phyloP scores from a whole-genome alignment of 176 grass and related monocot species.

The Aegilops sharonensis region DNA sequence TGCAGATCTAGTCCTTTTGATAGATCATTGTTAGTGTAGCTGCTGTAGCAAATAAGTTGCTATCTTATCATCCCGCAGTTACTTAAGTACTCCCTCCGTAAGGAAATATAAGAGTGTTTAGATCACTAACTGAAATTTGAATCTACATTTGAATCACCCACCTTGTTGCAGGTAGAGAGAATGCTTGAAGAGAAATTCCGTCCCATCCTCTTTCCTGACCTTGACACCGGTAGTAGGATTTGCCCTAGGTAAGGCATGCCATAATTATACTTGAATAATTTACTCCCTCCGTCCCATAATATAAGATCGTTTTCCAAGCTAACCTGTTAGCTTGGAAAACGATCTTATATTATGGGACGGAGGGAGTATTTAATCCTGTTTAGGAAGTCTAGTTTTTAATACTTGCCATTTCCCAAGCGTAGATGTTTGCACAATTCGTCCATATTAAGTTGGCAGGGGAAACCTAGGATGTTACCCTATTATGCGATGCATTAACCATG shows the following conservation, averaged over 20 bases:
- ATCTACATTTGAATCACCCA: not conserved
- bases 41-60: not conserved
- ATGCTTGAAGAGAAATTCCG: constrained; percentile 84
- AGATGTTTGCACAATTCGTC: not conserved
- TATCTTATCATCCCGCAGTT: not conserved
- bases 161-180: constrained; percentile 74
- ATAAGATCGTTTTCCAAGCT: too few relatives aligned
- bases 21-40: not conserved
- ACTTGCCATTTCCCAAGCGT: not conserved
- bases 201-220: constrained; percentile 66
- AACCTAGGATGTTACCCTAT: constrained; percentile 5
- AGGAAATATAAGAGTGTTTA: too few relatives aligned
- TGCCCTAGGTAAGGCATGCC: constrained; percentile 76
- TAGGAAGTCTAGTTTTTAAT: constrained; percentile 6
- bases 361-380: not conserved
- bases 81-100: not conserved
- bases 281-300: too few relatives aligned
- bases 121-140: not conserved
- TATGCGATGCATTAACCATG: not conserved
- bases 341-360: too few relatives aligned
- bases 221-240: constrained; percentile 50
- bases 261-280: not conserved
- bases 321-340: too few relatives aligned
- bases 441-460: not conserved
- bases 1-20: not conserved